Conservation (phyloP, 2,329 filamentous ascomycete genomes). For the Claviceps sp. region DNA sequence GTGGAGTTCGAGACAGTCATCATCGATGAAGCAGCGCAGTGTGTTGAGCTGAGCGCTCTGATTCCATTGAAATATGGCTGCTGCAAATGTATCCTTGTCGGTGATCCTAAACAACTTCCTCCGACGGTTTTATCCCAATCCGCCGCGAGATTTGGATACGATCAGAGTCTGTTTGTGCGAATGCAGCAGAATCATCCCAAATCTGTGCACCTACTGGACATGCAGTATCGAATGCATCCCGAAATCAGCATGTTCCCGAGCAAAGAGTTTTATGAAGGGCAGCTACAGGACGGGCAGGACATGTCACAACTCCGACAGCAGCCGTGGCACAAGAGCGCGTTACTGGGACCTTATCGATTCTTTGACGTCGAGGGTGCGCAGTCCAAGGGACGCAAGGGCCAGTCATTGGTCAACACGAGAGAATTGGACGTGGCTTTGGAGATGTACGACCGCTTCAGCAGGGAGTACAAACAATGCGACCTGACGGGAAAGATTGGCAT, state of each 20-base stretch:
- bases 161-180: conserved; percentile 94
- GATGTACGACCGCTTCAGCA: conserved; percentile 66
- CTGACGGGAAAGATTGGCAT: conserved; percentile 81
- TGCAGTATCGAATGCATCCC: conserved; percentile 98
- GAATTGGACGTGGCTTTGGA: conserved; percentile 80
- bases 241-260: conserved; percentile 90
- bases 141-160: conserved; percentile 84
- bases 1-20: conserved; percentile 98
- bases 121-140: conserved; percentile 92
- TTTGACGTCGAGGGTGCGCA: conserved; percentile 91
- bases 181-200: conserved; percentile 90
- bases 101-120: conserved; percentile 93
- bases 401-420: conserved; percentile 78
- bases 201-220: conserved; percentile 88
- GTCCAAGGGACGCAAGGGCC: conserved; percentile 64
- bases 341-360: conserved; percentile 90
- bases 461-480: conserved; percentile 56
- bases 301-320: conserved; percentile 66
- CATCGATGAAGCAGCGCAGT: conserved; percentile 96
- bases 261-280: conserved; percentile 80
- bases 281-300: conserved; percentile 68
- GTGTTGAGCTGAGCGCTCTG: conserved; percentile 88
- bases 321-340: conserved; percentile 71
- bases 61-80: conserved; percentile 97
- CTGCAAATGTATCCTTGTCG: conserved; percentile 90